A percentile compares a stretch with the other conserved stretches of the same genome.
Evolutionary conservation across 108 stramenopile species (phyloP).

Genomic region (Discostella pseudostelligera): DNA sequence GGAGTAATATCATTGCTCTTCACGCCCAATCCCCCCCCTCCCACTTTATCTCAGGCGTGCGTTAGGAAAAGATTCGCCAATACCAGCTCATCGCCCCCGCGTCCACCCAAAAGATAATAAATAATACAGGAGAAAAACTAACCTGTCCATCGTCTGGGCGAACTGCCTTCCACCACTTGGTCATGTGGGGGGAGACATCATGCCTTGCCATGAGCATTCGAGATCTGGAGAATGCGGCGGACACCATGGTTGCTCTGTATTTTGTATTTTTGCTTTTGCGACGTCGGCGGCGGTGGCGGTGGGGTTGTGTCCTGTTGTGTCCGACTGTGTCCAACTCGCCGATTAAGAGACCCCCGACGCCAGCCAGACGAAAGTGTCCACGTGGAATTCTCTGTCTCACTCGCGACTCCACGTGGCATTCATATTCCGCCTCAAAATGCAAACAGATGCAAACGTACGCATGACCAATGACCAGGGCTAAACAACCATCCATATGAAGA

Average conservation of each 20-base stretch:
- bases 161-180: conserved; percentile 79
- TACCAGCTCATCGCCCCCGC: not conserved
- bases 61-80: not conserved
- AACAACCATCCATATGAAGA: too few relatives aligned
- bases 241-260: conserved; percentile 12
- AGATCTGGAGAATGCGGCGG: conserved; percentile 32
- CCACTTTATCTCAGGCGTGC: not conserved
- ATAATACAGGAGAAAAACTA: conserved; percentile 19
- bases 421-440: too few relatives aligned
- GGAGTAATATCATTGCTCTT: too few relatives aligned
- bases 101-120: not conserved
- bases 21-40: too few relatives aligned
- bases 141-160: conserved; percentile 78
- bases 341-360: too few relatives aligned
- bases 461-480: too few relatives aligned
- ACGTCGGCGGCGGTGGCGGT: too few relatives aligned
- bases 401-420: too few relatives aligned
- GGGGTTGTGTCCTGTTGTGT: not conserved
- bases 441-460: too few relatives aligned
- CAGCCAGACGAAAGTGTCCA: too few relatives aligned
- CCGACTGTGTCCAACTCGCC: not conserved
- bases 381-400: too few relatives aligned
- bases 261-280: too few relatives aligned
- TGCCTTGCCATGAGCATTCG: conserved; percentile 45
- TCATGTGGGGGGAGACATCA: conserved; percentile 67